These are phyloP conservation scores for Vararia minispora DNA, from an alignment of 768 basidiomycete species.

Conservation along the genomic window DNA sequence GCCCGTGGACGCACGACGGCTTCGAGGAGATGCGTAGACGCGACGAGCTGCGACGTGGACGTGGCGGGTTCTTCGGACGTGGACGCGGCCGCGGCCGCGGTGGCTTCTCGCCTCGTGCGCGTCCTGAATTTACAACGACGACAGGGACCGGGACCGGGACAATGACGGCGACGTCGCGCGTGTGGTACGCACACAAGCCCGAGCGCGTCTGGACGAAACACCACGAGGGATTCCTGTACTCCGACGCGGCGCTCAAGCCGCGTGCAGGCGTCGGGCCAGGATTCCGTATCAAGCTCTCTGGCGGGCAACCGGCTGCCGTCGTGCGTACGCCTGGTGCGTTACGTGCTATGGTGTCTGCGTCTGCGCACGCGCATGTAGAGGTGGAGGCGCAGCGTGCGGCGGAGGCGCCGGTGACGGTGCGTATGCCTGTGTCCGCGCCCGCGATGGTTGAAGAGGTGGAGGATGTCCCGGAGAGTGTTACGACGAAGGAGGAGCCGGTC, in stretches of 20 bases:
- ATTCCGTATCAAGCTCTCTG: conserved; percentile 57
- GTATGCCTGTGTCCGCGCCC: no score
- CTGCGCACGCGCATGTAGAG: conserved; percentile 1
- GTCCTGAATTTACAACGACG: conserved; percentile 19
- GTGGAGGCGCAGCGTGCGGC: conserved; percentile 3
- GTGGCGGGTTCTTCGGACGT: conserved; percentile 30
- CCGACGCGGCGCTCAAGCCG: conserved; percentile 46
- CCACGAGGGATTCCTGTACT: conserved; percentile 62
- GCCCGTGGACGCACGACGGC: conserved; percentile 75
- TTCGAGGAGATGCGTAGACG: conserved; percentile 78
- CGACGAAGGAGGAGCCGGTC: no score
- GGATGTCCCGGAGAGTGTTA: no score
- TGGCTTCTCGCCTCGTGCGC: conserved; percentile 16
- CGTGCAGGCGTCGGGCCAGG: conserved; percentile 43
- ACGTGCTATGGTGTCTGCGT: conserved; percentile 1
- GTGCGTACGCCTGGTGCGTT: conserved; percentile 36
- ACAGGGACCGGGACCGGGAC: conserved; percentile 18
- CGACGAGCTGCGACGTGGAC: conserved; percentile 46
- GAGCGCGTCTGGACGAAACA: conserved; percentile 81
- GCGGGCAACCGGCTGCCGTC: conserved; percentile 26
- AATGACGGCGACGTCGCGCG: conserved; percentile 24
- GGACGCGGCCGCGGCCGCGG: conserved; percentile 33
- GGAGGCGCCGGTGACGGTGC: no score
- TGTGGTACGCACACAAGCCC: conserved; percentile 68
- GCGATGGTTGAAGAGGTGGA: no score